Base-by-base conservation (phyloP, 768 basidiomycete genomes). In the Suillus plorans region DNA sequence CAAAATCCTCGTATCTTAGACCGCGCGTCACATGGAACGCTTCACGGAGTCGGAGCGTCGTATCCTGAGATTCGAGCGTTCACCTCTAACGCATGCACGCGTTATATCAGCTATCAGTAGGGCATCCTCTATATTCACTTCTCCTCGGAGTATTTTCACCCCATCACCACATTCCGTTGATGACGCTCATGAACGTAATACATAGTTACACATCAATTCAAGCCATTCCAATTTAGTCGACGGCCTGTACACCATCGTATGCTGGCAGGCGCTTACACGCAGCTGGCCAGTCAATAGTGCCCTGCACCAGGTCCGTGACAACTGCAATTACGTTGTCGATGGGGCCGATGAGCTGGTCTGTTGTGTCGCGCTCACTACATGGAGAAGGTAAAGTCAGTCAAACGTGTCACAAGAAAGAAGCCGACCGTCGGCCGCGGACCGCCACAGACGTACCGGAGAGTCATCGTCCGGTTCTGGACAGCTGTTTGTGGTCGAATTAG, bases 181-280 rank as follows among this genome's bases (percentile, higher is more conserved):
- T 55, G 53, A 55, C 53, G 53, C 53, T 34, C 2, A 13, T 36
- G 22, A 14, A 37, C 60, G 52, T 57, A 61, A 61, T 57, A 20
- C n/a, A 31, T 25, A 61, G 52, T 22, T 52, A 53, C 9, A 34
- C 25, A 49, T 34, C 44, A 60, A 39, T 25, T 47, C 58, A 36
- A 28, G 22, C 44, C 44, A 49, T 52, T 53, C 62, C 50, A 49
- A 31, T 50, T 44, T 66, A 79, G 50, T 90, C 89, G 50, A 95
- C 80, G 20, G 91, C 96, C 78, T 99, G 97, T 57, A 91, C 89
- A 61, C 95, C 96, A 70, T 92, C 90, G 78, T 98, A 98, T 36
- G 81, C 84, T 13, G 89, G 86, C 70, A 98, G 78, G 61, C 85
- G 81, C 68, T 78, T 72, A 73, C 87, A 89, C 5, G 95, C 95